Percentiles rank a stretch among this genome's conserved stretches.
phyloP scores from a whole-genome alignment of 73 alveolate species.

The Symbiodinium natans region DNA sequence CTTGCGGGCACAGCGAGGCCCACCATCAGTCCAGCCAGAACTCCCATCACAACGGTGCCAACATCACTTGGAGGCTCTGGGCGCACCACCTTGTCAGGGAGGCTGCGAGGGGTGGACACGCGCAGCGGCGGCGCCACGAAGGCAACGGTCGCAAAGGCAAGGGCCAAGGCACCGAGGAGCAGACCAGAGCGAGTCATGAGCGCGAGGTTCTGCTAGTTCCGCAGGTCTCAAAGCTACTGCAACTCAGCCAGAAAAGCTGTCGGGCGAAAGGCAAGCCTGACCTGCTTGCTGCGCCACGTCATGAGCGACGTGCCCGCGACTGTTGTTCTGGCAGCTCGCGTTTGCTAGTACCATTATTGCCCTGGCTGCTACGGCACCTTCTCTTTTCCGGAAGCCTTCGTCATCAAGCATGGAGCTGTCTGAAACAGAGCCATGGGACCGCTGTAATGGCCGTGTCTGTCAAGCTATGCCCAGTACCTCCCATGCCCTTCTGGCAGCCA shows the following conservation, averaged over 20 bases:
- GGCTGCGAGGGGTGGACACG: not conserved
- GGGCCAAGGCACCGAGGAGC: not conserved
- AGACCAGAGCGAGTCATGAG: not conserved
- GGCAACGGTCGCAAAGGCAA: not conserved
- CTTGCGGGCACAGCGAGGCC: conserved; percentile 18
- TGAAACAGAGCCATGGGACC: too few relatives aligned
- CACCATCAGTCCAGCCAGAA: conserved; percentile 39
- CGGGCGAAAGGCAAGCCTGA: too few relatives aligned
- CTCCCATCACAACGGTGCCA: conserved; percentile 16
- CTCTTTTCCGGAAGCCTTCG: too few relatives aligned
- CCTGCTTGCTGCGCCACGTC: too few relatives aligned
- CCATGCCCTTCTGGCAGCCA: too few relatives aligned
- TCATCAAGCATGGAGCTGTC: too few relatives aligned
- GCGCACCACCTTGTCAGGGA: not conserved
- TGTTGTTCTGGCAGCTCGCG: too few relatives aligned
- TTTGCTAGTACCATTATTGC: too few relatives aligned
- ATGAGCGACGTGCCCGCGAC: too few relatives aligned
- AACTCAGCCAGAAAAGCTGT: not conserved
- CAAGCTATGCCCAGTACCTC: too few relatives aligned
- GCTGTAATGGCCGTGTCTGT: too few relatives aligned
- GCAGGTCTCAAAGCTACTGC: not conserved
- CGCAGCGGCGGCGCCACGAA: not conserved
- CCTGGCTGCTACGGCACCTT: conserved; percentile 11
- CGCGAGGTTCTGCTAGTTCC: not conserved
- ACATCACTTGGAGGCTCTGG: not conserved